Percentiles rank a stretch among this genome's conserved stretches.
phyloP scores from a whole-genome alignment of 352 stramenopile genomes.

The Phytopythium helicoides region DNA sequence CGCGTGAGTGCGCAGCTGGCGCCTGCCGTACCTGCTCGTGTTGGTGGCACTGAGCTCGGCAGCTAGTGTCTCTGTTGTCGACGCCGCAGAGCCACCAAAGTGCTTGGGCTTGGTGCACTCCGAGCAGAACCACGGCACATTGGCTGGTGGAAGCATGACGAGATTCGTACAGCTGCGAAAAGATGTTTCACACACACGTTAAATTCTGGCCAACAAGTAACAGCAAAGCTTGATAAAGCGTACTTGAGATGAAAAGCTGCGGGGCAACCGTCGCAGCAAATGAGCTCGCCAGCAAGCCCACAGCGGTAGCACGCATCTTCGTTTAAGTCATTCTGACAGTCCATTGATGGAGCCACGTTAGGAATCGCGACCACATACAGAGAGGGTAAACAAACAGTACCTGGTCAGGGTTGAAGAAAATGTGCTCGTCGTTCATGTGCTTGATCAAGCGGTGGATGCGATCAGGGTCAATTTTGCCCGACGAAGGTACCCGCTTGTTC shows the following conservation, averaged over 20 bases:
- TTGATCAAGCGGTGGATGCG: slow-evolving; percentile 74
- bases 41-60: not conserved
- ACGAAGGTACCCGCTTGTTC: slow-evolving; percentile 56
- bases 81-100: too few species aligned
- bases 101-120: slow-evolving; percentile 54
- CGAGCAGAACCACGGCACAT: slow-evolving; percentile 67
- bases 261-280: slow-evolving; percentile 81
- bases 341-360: too few species aligned
- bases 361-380: too few species aligned
- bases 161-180: slow-evolving; percentile 71
- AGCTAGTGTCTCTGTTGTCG: slow-evolving; percentile 8
- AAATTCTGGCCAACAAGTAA: not conserved
- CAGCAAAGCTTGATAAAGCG: slow-evolving; percentile 1
- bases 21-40: slow-evolving; percentile 12
- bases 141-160: slow-evolving; percentile 43
- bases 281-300: slow-evolving; percentile 62
- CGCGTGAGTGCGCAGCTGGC: slow-evolving; percentile 45
- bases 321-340: slow-evolving; percentile 81
- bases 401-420: slow-evolving; percentile 55
- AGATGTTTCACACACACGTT: too few species aligned
- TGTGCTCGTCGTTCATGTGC: slow-evolving; percentile 55
- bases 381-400: too few species aligned
- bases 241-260: slow-evolving; percentile 74
- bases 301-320: slow-evolving; percentile 81
- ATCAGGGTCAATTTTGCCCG: slow-evolving; percentile 42